These are phyloP conservation scores for Penicillium canescens DNA, from an alignment of 495 filamentous ascomycete genomes.

Conservation along the genomic window DNA sequence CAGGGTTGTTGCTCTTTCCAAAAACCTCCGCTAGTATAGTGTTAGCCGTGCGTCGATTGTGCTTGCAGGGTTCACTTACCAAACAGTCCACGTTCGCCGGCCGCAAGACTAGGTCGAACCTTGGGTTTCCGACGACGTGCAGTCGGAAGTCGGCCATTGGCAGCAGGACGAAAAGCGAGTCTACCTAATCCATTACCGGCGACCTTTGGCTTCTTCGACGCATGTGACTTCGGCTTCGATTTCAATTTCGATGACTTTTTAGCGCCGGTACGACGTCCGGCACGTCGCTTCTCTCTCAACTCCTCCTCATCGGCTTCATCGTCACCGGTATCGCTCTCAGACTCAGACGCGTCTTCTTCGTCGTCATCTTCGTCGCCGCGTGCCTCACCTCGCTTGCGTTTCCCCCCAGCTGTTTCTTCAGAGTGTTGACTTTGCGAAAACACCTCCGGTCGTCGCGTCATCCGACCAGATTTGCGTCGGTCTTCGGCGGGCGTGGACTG, in stretches of 20 bases:
- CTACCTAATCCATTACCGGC: constrained; percentile 55
- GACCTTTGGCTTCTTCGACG: constrained; percentile 58
- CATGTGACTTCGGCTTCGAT: constrained; percentile 28
- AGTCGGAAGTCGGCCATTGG: constrained; percentile 41
- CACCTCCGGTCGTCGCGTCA: constrained; percentile 69
- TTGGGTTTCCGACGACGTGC: constrained; percentile 54
- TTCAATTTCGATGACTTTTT: constrained; percentile 64
- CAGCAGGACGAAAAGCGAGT: constrained; percentile 49
- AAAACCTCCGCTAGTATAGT: constrained; percentile 71
- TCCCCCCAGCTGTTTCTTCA: constrained; percentile 38
- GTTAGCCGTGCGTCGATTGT: constrained; percentile 12
- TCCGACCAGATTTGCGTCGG: constrained; percentile 80
- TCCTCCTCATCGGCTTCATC: constrained; percentile 69
- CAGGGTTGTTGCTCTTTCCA: constrained; percentile 63
- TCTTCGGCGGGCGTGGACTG: constrained; percentile 48
- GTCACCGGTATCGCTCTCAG: constrained; percentile 47
- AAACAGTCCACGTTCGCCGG: constrained; percentile 71
- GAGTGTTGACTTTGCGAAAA: constrained; percentile 51
- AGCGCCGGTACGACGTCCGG: constrained; percentile 42
- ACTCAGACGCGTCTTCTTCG: constrained; percentile 57
- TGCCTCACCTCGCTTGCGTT: constrained; percentile 54
- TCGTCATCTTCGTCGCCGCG: constrained; percentile 41
- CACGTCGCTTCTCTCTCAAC: constrained; percentile 55
- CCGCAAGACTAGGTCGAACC: constrained; percentile 62
- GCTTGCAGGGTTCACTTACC: constrained; percentile 49